Percentiles rank a stretch among this genome's conserved stretches.
phyloP scores from a whole-genome alignment of 176 grass and related monocot genomes.

The Aegilops longissima region DNA sequence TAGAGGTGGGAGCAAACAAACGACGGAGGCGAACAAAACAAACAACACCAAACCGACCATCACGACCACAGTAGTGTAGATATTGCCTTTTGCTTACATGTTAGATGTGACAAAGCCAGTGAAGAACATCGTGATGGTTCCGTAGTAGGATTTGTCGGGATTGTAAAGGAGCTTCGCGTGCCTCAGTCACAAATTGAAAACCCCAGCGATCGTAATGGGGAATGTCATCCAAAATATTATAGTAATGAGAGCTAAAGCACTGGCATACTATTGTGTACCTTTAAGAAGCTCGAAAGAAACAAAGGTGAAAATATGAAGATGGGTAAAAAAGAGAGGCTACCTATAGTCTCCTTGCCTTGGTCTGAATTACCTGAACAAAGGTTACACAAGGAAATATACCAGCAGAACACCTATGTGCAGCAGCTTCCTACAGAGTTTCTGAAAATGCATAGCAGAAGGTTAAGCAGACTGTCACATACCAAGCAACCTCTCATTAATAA shows the following conservation, averaged over 20 bases:
- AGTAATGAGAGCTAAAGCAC: constrained; percentile 65
- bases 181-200: constrained; percentile 62
- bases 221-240: constrained; percentile 73
- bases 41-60: no score
- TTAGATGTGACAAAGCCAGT: constrained; percentile 58
- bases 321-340: constrained; percentile 25
- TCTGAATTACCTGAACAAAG: constrained; percentile 68
- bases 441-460: not conserved
- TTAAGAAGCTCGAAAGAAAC: constrained; percentile 65
- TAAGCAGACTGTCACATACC: not conserved
- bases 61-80: not conserved
- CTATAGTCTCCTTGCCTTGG: constrained; percentile 58
- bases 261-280: constrained; percentile 75
- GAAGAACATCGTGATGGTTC: constrained; percentile 51
- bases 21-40: no score
- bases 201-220: constrained; percentile 59
- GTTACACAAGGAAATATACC: constrained; percentile 71
- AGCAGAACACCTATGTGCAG: constrained; percentile 74
- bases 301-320: not conserved
- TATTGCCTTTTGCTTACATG: constrained; percentile 32
- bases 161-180: constrained; percentile 68
- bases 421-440: constrained; percentile 81
- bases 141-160: constrained; percentile 60
- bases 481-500: not conserved
- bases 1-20: no score